Conservation (phyloP, 2,329 filamentous ascomycete species). For the Trichoderma atrobrunneum region DNA sequence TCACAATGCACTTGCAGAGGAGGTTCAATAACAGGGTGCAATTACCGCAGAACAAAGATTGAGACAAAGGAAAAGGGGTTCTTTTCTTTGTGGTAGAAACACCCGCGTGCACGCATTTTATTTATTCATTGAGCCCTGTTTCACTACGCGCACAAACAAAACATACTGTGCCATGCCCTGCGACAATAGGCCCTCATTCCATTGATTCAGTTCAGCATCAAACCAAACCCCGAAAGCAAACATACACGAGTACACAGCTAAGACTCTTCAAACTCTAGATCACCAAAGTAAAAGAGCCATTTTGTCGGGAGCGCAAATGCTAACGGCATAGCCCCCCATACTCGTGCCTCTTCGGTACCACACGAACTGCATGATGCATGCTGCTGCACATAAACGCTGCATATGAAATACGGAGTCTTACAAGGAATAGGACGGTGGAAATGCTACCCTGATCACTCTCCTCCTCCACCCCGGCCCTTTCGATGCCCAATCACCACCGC, state of each 20-base stretch:
- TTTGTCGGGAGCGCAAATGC: neutral
- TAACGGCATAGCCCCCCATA: neutral
- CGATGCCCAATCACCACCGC: neutral
- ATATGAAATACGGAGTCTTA: neutral
- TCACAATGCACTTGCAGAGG: neutral
- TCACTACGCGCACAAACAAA: neutral
- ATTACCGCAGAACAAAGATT: neutral
- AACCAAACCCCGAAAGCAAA: neutral
- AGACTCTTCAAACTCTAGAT: neutral
- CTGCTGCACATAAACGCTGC: neutral
- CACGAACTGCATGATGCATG: conserved; percentile 7
- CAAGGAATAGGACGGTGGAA: neutral
- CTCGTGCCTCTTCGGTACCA: neutral
- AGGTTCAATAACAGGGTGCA: neutral
- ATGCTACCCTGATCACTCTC: neutral
- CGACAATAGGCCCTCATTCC: neutral
- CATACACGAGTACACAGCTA: neutral
- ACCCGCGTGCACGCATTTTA: neutral
- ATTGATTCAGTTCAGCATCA: neutral
- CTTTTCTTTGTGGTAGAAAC: neutral
- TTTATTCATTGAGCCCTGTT: neutral
- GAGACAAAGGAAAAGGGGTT: neutral
- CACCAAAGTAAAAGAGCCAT: neutral
- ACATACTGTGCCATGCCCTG: neutral
- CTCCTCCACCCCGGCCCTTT: neutral